Base-by-base conservation (phyloP, 169 alveolate genomes). In the Plasmodium vinckei region DNA sequence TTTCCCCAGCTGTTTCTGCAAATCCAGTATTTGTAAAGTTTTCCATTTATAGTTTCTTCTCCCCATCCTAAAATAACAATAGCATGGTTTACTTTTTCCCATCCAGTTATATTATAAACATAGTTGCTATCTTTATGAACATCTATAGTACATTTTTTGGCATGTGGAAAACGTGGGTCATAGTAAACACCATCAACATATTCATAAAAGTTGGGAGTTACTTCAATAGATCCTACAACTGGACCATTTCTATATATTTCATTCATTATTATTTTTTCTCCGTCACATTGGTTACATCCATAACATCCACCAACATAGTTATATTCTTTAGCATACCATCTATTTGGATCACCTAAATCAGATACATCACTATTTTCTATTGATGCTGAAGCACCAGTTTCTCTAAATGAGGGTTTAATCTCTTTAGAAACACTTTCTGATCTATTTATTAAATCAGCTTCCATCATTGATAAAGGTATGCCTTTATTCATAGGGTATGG, bases 11-110 rank as follows among this genome's bases (percentile, higher is more conserved):
- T 92, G 73, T 94, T 94, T 65, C 97, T 84, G 61, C 93, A 93
- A 0, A 95, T 92, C 98, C 98, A 96, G 72, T 89, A 96, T 79
- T 96, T 96, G 63, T 87, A 73, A 25, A 60, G 39, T 27, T 72
- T 87, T 15, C 92, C 95, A 59, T 73, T 63, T 6, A 82, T 73
- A 19, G 49, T 89, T 69, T 92, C 90, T 56, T 96, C 97, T 25
- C 98, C 98, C 98, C 98, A 96, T 4, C 98, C 98, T 9, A 96
- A 95, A 12, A 96, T 46, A n/a, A 94, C 95, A 21, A 96, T 94
- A 1, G 98, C 98, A 69, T 96, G 98, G 49, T 95, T 94, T 4
- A 97, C 96, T 90, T 93, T 94, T 56, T 96, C 98, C 98, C 98
- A 96, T 9, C 98, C 90, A 1, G 90, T 82, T 15, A 82, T 21